Evolutionary conservation across 208 protist genomes (phyloP), one percentile per base, ranked within the genome.

Genomic region (Crithidia brevicula): DNA sequence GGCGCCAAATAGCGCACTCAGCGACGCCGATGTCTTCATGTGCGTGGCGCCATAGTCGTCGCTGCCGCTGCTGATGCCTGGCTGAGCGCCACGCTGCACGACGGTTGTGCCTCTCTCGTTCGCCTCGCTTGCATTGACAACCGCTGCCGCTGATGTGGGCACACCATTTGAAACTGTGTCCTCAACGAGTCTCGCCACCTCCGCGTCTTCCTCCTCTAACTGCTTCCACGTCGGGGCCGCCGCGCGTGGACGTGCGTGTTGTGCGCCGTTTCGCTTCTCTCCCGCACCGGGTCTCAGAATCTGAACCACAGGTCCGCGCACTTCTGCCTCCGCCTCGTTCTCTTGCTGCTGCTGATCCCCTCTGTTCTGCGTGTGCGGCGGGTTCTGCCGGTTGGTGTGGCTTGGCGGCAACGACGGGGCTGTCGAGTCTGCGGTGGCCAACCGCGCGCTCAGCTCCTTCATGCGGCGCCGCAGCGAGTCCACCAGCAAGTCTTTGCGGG

Each of bases 401-500:
- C 52, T 68, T 2, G 69, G 69, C 28, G 69, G 69, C 51, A 75
- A 33, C 33, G 70, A 75, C 43, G 70, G 70, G 25, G 70, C 62
- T 1, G 33, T 36, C 30, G 63, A 53, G 46, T 42, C 61, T 0
- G 42, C 72, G 34, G 43, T 67, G 23, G 66, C 65, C 22, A 82
- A 53, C 18, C 74, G 72, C 27, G 46, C 67, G 13, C 75, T 72
- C 54, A 93, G 79, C 59, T 85, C 80, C 30, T 66, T 57, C 70
- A 92, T 65, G 4, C 71, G 78, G 7, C 72, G 78, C 23, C 71
- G 78, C 69, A 96, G 74, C 33, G 82, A 53, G 61, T 91, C 79
- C 11, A 85, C 74, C 15, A 97, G 82, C 11, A 98, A 76, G 67
- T 98, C 93, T 51, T 97, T 96, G 20, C 94, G 89, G 2, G 94